Conservation (phyloP, 2,329 filamentous ascomycete genomes). For the Pseudogymnoascus destructans region DNA sequence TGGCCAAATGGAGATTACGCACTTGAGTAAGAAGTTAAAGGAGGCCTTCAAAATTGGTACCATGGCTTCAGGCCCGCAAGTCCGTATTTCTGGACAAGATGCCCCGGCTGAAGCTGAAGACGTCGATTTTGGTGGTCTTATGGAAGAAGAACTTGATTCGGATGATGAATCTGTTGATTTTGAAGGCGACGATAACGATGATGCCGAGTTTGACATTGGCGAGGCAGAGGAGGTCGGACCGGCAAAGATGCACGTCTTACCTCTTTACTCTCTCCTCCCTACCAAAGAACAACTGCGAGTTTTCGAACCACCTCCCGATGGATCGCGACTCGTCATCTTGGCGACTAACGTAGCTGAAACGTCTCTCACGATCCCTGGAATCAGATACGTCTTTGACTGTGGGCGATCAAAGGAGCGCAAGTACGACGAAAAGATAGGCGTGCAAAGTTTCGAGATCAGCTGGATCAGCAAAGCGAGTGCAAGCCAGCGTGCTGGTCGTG, state of each 20-base stretch:
- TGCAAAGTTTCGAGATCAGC: conserved; percentile 87
- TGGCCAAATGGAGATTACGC: conserved; percentile 79
- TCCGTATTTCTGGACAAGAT: conserved; percentile 64
- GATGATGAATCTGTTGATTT: conserved; percentile 46
- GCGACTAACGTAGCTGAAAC: conserved; percentile 97
- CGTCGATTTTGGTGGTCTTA: conserved; percentile 62
- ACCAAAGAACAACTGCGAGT: conserved; percentile 84
- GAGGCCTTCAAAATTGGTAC: conserved; percentile 39
- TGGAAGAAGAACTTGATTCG: conserved; percentile 41
- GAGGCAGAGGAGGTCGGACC: conserved; percentile 49
- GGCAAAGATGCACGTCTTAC: conserved; percentile 73
- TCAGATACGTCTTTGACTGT: conserved; percentile 90
- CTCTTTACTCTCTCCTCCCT: conserved; percentile 82
- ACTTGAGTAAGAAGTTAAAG: conserved; percentile 68
- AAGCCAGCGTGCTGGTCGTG: conserved; percentile 80
- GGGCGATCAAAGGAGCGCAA: conserved; percentile 85
- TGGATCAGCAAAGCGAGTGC: conserved; percentile 98
- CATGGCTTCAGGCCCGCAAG: conserved; percentile 44
- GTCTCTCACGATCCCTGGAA: conserved; percentile 88
- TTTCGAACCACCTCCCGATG: conserved; percentile 73
- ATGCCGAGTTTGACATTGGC: conserved; percentile 41
- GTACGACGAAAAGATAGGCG: conserved; percentile 76
- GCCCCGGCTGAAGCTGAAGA: conserved; percentile 75
- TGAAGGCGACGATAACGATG: conserved; percentile 41
- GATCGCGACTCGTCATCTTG: conserved; percentile 72